A percentile compares a stretch with the other conserved stretches of the same genome.
phyloP scores from a whole-genome alignment of 305 asterid genomes.

The Plantago rigida region DNA sequence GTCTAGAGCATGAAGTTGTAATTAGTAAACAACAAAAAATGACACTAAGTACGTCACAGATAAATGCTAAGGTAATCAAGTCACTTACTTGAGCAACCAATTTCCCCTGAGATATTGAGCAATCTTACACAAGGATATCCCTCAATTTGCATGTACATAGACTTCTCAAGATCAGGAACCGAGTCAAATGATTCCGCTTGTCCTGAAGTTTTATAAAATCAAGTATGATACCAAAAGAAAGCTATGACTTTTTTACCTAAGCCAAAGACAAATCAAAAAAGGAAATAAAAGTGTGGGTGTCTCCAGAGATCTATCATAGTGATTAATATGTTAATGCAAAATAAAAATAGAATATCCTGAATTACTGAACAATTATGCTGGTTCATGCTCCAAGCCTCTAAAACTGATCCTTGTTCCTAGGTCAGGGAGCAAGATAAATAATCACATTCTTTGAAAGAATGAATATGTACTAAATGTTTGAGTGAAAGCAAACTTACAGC shows the following conservation, averaged over 20 bases:
- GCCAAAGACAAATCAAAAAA: background rate
- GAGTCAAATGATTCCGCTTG: slow-evolving; percentile 58
- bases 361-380: background rate
- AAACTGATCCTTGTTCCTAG: background rate
- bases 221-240: background rate
- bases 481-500: background rate
- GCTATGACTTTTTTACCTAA: background rate
- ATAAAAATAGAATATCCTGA: background rate
- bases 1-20: slow-evolving; percentile 39
- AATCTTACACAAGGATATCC: slow-evolving; percentile 93
- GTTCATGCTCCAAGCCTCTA: too few relatives aligned
- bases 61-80: slow-evolving; percentile 23
- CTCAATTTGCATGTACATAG: slow-evolving; percentile 69
- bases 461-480: background rate
- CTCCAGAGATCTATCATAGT: background rate
- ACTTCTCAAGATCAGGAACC: slow-evolving; percentile 91
- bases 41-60: slow-evolving; percentile 9
- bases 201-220: slow-evolving; percentile 44
- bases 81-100: slow-evolving; percentile 89
- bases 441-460: background rate
- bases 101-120: slow-evolving; percentile 90
- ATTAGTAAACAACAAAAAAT: slow-evolving; percentile 25
- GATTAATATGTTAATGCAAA: background rate
- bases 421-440: background rate
- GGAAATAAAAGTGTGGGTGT: too few relatives aligned